Evolutionary conservation across 148 eudicot species (phyloP).

Genomic region (Rhododendron simsii): DNA sequence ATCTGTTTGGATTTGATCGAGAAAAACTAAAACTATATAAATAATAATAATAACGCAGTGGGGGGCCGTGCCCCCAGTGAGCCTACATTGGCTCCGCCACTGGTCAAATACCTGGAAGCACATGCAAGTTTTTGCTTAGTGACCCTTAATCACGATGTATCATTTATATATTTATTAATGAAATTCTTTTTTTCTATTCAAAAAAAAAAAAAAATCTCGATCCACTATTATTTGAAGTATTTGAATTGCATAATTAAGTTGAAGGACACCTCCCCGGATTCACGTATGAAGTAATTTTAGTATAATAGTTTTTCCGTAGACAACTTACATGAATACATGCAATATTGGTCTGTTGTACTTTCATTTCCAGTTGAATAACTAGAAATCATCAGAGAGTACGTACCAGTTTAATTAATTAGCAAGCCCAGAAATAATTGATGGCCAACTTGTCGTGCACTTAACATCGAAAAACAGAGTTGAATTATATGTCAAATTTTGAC

Average conservation of each 20-base stretch:
- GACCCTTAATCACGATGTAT: no score
- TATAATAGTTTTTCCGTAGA: background rate
- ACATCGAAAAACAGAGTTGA: background rate
- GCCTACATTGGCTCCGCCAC: no score
- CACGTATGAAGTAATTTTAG: background rate
- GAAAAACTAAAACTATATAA: no score
- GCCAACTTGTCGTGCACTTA: background rate
- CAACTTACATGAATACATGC: background rate
- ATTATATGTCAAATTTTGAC: background rate
- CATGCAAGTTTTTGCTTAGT: no score
- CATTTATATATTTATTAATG: no score
- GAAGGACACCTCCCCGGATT: background rate
- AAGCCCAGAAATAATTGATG: background rate
- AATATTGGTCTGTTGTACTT: background rate
- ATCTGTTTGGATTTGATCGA: no score
- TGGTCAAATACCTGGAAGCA: no score
- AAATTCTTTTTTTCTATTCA: no score
- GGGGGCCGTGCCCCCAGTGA: no score
- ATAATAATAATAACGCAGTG: no score
- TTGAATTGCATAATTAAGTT: background rate
- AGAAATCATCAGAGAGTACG: background rate
- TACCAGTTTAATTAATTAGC: background rate
- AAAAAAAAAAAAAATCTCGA: background rate
- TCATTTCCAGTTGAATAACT: background rate
- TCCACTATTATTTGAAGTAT: background rate